Evolutionary conservation across 768 basidiomycete genomes (phyloP).

Genomic region (Tephrocybe sp.): DNA sequence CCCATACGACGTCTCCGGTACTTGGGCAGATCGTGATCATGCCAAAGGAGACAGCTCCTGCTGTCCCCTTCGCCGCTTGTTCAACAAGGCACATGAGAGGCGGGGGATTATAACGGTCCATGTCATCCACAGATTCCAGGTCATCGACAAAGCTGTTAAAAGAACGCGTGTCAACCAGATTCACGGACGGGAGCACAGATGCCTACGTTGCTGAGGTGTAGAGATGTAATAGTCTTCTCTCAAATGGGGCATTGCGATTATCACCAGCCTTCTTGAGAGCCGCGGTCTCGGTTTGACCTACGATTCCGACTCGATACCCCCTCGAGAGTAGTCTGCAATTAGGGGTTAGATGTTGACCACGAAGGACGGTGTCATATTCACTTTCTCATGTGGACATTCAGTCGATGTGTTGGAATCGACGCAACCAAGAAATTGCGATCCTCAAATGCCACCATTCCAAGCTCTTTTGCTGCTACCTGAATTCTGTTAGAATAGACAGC

Average conservation of each 20-base stretch:
- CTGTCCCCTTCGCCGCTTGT: constrained; percentile 35
- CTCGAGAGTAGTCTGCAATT: constrained; percentile 58
- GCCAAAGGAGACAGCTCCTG: constrained; percentile 50
- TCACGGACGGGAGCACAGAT: background rate
- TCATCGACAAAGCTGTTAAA: constrained; percentile 75
- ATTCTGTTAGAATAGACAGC: constrained; percentile 3
- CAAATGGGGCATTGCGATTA: constrained; percentile 71
- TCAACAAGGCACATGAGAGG: constrained; percentile 74
- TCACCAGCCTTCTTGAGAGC: constrained; percentile 84
- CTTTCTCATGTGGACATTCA: constrained; percentile 76
- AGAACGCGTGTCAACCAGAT: background rate
- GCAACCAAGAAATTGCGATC: constrained; percentile 75
- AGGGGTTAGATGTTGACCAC: background rate
- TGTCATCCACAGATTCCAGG: constrained; percentile 64
- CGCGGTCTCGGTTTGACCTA: constrained; percentile 82
- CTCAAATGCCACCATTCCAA: constrained; percentile 73
- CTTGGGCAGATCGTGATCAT: constrained; percentile 80
- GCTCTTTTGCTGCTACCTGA: constrained; percentile 70
- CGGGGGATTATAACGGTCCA: constrained; percentile 55
- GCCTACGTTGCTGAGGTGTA: constrained; percentile 88
- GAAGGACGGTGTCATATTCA: constrained; percentile 24
- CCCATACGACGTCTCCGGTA: constrained; percentile 93
- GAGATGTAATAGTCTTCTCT: constrained; percentile 69
- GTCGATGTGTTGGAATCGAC: constrained; percentile 66
- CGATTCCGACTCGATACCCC: constrained; percentile 82